Base-by-base conservation (phyloP, 2,329 filamentous ascomycete genomes). In the Botryotinia convoluta region DNA sequence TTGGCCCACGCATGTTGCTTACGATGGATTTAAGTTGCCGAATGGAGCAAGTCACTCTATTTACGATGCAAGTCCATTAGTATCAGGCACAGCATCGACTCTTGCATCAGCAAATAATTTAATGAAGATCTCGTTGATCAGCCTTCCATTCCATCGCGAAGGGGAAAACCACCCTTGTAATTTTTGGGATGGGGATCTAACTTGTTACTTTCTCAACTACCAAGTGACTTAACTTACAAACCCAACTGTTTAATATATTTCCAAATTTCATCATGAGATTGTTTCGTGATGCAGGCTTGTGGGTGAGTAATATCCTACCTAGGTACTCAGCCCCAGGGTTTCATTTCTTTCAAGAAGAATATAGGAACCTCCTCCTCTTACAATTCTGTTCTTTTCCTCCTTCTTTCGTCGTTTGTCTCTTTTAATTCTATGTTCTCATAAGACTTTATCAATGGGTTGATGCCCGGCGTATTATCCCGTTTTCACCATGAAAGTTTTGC, bases 401-500 rank as follows among this genome's bases (percentile, higher is more conserved):
- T 35, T 37, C 54, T 71, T 60, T 71, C 70, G 68, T 69, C 71
- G 20, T 72, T 61, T 69, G 35, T 60, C 22, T 48, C 44, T 68
- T 60, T 72, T 61, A 32, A 51, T 69, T 54, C 42, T 69, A 72
- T 61, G 54, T 69, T 35, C 59, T 51, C 45, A n/a, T 60, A 45
- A 72, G 29, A 69, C 18, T 60, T 61, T 14, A 18, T 69, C 48
- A 39, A 37, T 60, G 44, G 62, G 26, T 48, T 69, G 71, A 69
- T 72, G 29, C 62, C 71, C 51, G 26, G 51, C 44, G n/a, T 72
- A 57, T 72, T 51, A 39, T 51, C 29, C 48, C 45, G 59, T 73
- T 68, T 73, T 74, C 74, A 77, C 71, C 57, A 78, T 78, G 77
- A 74, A 75, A 68, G n/a, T 71, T 62, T 70, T 72, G 12, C 65